Evolutionary conservation across 805 yeast species (phyloP), one percentile per base, ranked within the genome.

Genomic region (Metschnikowia proteae): DNA sequence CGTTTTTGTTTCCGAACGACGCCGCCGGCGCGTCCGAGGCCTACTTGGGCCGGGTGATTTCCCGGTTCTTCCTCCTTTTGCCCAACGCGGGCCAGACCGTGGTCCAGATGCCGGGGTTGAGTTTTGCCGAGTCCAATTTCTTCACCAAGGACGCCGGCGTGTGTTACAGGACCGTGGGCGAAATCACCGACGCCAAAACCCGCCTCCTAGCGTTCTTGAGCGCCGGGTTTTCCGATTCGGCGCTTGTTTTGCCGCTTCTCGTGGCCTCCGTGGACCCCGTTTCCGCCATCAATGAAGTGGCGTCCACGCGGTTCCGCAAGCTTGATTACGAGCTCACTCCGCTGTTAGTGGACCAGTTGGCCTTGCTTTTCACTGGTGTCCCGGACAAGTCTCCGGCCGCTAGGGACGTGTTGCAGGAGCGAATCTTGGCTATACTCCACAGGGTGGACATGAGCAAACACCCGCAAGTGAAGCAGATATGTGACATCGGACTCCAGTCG

Each of bases 71-170:
- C 60, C 56, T 87, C 42, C 63, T 88, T 31, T 68, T 68, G 38
- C 83, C 90, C 1, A 60, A 47, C 32, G 39, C 59, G 0, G 38
- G 53, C 6, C 48, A 56, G 48, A 63, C 37, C 62, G 74, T 44
- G 51, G 65, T 47, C 47, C 61, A 50, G 57, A 74, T 81, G 49
- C 89, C 92, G 0, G 96, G 96, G 0, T 65, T 90, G 45, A 70
- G 83, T 10, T 62, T 72, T 0, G 60, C 61, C 0, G 89, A 85
- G 37, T 75, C 79, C 17, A 62, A 78, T 0, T 88, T 84, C 56
- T 80, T 88, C 56, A 84, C 88, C 0, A 75, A 74, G 46, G 79
- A 79, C 53, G 88, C 92, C 2, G 92, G 91, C 27, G 78, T 82
- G 0, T 63, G 78, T 0, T 82, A 79, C 58, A 78, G 78, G 46